Evolutionary conservation across 495 filamentous ascomycete genomes (phyloP).

Genomic region (Darksidea phi): DNA sequence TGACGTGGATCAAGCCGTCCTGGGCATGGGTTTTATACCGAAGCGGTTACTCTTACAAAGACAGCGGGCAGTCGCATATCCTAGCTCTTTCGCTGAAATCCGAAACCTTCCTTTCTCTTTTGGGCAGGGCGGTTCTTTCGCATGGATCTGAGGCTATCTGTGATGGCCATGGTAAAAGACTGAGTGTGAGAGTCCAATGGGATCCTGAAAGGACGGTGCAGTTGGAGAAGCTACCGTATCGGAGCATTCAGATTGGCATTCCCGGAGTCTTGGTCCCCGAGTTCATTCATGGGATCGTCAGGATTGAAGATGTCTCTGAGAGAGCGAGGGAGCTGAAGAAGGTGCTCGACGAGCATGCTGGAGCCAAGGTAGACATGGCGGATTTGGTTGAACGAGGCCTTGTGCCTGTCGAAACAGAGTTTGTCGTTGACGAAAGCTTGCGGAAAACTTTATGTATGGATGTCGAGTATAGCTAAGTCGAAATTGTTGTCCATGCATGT

Average conservation of each 20-base stretch:
- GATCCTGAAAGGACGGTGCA: slow-evolving; percentile 56
- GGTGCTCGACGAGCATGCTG: slow-evolving; percentile 46
- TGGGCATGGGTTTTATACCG: slow-evolving; percentile 66
- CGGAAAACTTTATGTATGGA: slow-evolving; percentile 34
- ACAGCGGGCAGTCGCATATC: slow-evolving; percentile 23
- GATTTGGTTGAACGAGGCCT: slow-evolving; percentile 45
- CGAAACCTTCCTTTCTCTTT: slow-evolving; percentile 17
- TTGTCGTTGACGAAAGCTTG: slow-evolving; percentile 47
- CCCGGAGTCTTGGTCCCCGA: slow-evolving; percentile 43
- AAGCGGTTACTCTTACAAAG: slow-evolving; percentile 36
- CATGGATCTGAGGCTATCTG: not conserved
- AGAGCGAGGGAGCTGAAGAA: slow-evolving; percentile 49
- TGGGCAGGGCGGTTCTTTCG: slow-evolving; percentile 17
- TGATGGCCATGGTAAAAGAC: slow-evolving; percentile 55
- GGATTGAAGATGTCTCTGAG: slow-evolving; percentile 60
- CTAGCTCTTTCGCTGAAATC: slow-evolving; percentile 28
- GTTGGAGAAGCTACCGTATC: slow-evolving; percentile 47
- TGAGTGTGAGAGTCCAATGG: slow-evolving; percentile 58
- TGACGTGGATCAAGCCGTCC: slow-evolving; percentile 69
- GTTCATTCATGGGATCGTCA: slow-evolving; percentile 55
- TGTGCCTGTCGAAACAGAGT: slow-evolving; percentile 51
- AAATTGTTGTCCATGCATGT: too few species aligned
- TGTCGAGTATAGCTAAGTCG: not conserved
- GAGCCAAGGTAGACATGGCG: slow-evolving; percentile 25
- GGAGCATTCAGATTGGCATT: slow-evolving; percentile 63